Percentiles rank a stretch among this genome's conserved stretches.
phyloP scores from a whole-genome alignment of 2,329 filamentous ascomycete species.

The Rutstroemia sp. region DNA sequence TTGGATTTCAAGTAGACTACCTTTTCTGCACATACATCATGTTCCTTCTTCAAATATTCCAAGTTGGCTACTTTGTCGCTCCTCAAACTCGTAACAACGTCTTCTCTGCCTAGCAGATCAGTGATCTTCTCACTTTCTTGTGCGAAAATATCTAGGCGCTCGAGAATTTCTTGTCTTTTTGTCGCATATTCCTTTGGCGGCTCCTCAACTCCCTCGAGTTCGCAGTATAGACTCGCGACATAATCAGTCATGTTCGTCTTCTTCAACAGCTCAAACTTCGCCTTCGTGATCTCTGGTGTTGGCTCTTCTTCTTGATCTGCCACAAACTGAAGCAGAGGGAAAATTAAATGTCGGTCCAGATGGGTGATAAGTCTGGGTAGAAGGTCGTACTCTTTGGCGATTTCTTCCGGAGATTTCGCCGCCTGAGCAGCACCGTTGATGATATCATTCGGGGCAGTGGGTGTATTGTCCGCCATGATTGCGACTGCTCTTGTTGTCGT shows the following conservation, averaged over 20 bases:
- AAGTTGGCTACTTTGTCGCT: conserved; percentile 99
- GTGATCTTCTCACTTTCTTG: conserved; percentile 85
- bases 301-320: conserved; percentile 74
- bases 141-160: conserved; percentile 74
- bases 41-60: conserved; percentile 94
- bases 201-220: conserved; percentile 73
- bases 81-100: conserved; percentile 82
- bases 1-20: conserved; percentile 1
- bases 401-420: conserved; percentile 40
- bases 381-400: conserved; percentile 45
- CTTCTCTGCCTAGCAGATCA: conserved; percentile 77
- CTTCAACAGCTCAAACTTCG: conserved; percentile 91
- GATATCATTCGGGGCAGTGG: conserved; percentile 15
- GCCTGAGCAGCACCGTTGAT: conserved; percentile 22
- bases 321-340: conserved; percentile 90
- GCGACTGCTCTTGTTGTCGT: conserved; percentile 20
- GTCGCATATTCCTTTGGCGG: conserved; percentile 78
- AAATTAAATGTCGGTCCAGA: conserved; percentile 93
- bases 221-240: conserved; percentile 83
- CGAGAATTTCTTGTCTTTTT: conserved; percentile 83
- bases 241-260: conserved; percentile 99
- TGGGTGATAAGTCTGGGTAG: conserved; percentile 84
- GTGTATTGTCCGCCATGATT: conserved; percentile 42
- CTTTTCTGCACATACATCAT: conserved; percentile 55
- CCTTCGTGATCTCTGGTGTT: conserved; percentile 65